Evolutionary conservation across 106 monocot species (phyloP), one percentile per base, ranked within the genome.

Genomic region (Apostasia ramifera): DNA sequence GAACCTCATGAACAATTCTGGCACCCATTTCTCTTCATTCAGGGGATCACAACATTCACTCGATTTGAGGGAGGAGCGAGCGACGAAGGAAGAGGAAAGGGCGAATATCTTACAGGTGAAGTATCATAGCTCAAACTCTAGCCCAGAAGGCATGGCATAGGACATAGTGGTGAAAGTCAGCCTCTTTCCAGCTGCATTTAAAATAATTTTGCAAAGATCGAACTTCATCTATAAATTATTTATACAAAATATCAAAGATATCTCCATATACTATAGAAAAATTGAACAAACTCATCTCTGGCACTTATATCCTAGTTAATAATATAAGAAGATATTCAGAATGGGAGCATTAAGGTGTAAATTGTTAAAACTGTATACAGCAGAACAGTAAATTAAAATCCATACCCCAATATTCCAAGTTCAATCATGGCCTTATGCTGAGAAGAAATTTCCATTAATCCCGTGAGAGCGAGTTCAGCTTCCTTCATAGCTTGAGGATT

Each of bases 1-100:
- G 66, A 67, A 85, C 83, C 77, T 98, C 92, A 74, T 98, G 92
- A 71, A 98, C 73, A 98, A 71, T 73, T 92, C 92, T 1, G 62
- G 74, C 10, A 98, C 85, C 97, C 97, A 98, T 41, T 98, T 98
- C 40, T 79, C 66, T 60, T 84, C 86, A 64, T 98, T 87, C 51
- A 81, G 55, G 1, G 97, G 92, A 74, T 98, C 87, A 26, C 26
- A 37, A 92, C 82, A 76, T 98, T 98, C 64, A 98, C 57, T 53
- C 92, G 77, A 66, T 90, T 98, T 56, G 8, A 38, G 13, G 41
- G 68, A 71, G 47, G 47, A 54, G 37, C 53, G 68, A 12, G 43
- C 40, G n/a, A 12, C 54, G 3, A 11, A 42, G 54, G 12, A 14
- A 53, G 50, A 39, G 7, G 13, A 13, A 43, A 39, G 68, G 53